These are phyloP conservation scores for Phyllostachys edulis DNA, from an alignment of 176 grass and related monocot genomes.

Conservation along the genomic window DNA sequence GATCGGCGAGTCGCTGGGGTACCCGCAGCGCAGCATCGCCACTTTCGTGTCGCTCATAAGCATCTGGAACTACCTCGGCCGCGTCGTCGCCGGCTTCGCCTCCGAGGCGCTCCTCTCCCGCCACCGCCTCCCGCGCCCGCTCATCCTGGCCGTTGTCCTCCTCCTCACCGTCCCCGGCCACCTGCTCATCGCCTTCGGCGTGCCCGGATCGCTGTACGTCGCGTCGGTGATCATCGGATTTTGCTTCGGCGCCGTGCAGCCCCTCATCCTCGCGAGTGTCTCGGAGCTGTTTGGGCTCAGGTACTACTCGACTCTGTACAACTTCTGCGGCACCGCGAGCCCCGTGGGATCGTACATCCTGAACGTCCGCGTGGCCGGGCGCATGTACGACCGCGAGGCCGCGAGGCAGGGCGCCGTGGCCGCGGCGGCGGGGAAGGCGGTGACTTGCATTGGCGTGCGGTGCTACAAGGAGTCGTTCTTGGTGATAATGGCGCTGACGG, in stretches of 20 bases:
- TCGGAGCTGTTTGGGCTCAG: constrained; percentile 54
- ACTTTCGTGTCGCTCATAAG: constrained; percentile 55
- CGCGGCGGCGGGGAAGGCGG: not conserved
- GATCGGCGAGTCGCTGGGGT: constrained; percentile 54
- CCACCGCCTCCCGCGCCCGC: constrained; percentile 33
- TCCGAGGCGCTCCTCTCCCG: constrained; percentile 30
- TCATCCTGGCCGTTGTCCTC: constrained; percentile 25
- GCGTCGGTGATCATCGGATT: constrained; percentile 41
- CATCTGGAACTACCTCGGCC: constrained; percentile 61
- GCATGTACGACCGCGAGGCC: constrained; percentile 51
- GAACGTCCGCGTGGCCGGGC: constrained; percentile 49
- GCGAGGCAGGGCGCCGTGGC: not conserved
- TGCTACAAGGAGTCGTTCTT: constrained; percentile 51
- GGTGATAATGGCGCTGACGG: constrained; percentile 26
- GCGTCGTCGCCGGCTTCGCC: constrained; percentile 40
- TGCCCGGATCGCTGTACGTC: constrained; percentile 33
- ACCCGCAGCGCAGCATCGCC: constrained; percentile 36
- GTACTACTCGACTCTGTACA: constrained; percentile 57
- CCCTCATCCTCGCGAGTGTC: constrained; percentile 38
- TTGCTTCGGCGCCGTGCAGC: constrained; percentile 47
- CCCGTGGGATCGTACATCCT: constrained; percentile 49
- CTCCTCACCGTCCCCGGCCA: constrained; percentile 32
- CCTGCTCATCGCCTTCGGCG: constrained; percentile 46
- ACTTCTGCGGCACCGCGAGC: constrained; percentile 24
- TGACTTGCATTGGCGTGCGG: constrained; percentile 36